phyloP scores from a whole-genome alignment of 352 stramenopile species.

The Thraustochytrium sp. region DNA sequence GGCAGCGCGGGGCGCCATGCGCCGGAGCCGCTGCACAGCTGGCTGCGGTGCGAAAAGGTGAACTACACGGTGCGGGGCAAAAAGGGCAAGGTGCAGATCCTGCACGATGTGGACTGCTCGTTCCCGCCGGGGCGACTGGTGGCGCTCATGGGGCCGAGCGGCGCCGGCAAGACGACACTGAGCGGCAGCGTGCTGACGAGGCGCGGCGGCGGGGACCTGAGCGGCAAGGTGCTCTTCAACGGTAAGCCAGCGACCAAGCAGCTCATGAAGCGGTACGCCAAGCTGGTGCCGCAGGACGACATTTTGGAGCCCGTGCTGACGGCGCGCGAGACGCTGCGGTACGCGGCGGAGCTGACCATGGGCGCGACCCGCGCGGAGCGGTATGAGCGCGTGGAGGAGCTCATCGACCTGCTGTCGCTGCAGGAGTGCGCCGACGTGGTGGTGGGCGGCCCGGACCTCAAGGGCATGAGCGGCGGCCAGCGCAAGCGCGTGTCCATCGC shows the following conservation, averaged over 20 bases:
- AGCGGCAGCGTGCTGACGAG: slow-evolving; percentile 63
- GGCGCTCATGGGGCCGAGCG: slow-evolving; percentile 62
- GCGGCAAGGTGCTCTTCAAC: neutral
- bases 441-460: slow-evolving; percentile 53
- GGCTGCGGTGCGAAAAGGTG: neutral
- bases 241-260: neutral
- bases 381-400: slow-evolving; percentile 52
- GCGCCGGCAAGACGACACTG: slow-evolving; percentile 72
- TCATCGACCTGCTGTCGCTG: slow-evolving; percentile 46
- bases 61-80: slow-evolving; percentile 26
- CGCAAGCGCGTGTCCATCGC: slow-evolving; percentile 72
- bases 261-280: slow-evolving; percentile 32
- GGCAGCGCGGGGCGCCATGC: too few relatives aligned
- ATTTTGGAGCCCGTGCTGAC: slow-evolving; percentile 51
- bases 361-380: neutral
- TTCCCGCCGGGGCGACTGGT: slow-evolving; percentile 14
- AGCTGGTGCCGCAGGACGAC: slow-evolving; percentile 30
- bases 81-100: slow-evolving; percentile 9
- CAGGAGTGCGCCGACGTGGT: slow-evolving; percentile 31
- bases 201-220: slow-evolving; percentile 61
- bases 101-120: neutral
- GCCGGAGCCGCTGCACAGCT: neutral
- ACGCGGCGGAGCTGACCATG: slow-evolving; percentile 47
- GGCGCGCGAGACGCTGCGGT: slow-evolving; percentile 69
- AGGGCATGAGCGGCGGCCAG: slow-evolving; percentile 87